phyloP scores from a whole-genome alignment of 768 basidiomycete genomes.

The Boletus tomentosulus region DNA sequence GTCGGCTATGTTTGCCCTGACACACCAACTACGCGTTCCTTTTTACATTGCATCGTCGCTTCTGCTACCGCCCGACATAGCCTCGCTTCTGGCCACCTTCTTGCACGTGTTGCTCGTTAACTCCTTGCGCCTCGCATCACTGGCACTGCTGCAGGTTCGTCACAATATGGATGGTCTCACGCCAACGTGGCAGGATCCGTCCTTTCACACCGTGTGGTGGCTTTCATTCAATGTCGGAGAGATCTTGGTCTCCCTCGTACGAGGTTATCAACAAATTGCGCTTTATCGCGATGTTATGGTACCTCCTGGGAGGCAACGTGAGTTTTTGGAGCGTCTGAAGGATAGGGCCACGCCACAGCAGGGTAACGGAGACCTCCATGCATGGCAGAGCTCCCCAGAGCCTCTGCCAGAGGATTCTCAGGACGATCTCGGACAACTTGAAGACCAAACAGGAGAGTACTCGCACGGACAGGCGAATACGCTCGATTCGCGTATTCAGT shows the following conservation, averaged over 20 bases:
- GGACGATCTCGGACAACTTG: slow-evolving; percentile 17
- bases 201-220: slow-evolving; percentile 74
- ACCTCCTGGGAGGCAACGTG: slow-evolving; percentile 36
- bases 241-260: slow-evolving; percentile 56
- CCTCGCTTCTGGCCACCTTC: slow-evolving; percentile 37
- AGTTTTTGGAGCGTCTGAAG: slow-evolving; percentile 34
- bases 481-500: slow-evolving; percentile 46
- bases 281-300: slow-evolving; percentile 71
- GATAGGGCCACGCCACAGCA: slow-evolving; percentile 5
- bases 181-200: slow-evolving; percentile 51
- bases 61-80: slow-evolving; percentile 23
- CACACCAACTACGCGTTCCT: slow-evolving; percentile 31
- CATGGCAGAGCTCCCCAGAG: slow-evolving; percentile 11
- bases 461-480: slow-evolving; percentile 2
- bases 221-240: slow-evolving; percentile 68
- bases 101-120: slow-evolving; percentile 50
- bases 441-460: slow-evolving; percentile 13
- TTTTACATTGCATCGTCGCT: slow-evolving; percentile 33
- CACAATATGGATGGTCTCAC: slow-evolving; percentile 37
- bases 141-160: slow-evolving; percentile 51
- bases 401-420: slow-evolving; percentile 6
- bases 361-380: slow-evolving; percentile 7
- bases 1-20: slow-evolving; percentile 45
- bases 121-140: slow-evolving; percentile 49
- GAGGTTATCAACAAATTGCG: slow-evolving; percentile 65